A percentile compares a stretch with the other conserved stretches of the same genome.
Conservation (phyloP, 2,329 filamentous ascomycete genomes). For the Beauveria rudraprayagi region DNA sequence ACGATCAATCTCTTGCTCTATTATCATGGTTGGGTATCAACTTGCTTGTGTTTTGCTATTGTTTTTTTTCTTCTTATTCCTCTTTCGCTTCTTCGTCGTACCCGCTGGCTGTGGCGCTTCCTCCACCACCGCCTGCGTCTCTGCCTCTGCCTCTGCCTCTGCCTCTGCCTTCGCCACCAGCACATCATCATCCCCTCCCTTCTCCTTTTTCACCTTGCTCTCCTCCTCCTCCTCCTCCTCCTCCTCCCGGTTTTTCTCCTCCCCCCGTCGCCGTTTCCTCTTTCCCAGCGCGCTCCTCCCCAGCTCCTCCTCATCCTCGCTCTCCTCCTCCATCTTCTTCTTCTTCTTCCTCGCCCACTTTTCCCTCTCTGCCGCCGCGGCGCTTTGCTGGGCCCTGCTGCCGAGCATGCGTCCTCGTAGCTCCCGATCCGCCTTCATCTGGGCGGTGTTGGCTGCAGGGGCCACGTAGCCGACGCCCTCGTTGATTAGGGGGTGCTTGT, state of each 20-base stretch:
- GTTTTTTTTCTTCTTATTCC: slow-evolving; percentile 15
- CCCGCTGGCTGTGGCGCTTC: neutral
- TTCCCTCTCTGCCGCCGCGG: slow-evolving; percentile 11
- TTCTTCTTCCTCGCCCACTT: slow-evolving; percentile 15
- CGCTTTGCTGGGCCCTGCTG: slow-evolving; percentile 15
- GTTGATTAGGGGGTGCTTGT: slow-evolving; percentile 21
- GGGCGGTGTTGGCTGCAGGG: slow-evolving; percentile 15
- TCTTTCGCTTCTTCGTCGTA: slow-evolving; percentile 14
- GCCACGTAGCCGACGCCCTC: slow-evolving; percentile 33
- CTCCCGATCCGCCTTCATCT: slow-evolving; percentile 21
- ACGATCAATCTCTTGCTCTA: too few species aligned
- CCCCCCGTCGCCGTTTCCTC: slow-evolving; percentile 25
- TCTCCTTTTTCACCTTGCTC: neutral
- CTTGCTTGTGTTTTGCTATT: slow-evolving; percentile 3
- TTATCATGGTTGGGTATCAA: too few species aligned
- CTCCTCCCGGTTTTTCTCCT: neutral
- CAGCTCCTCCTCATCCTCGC: slow-evolving; percentile 27
- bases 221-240: neutral
- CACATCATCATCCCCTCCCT: neutral
- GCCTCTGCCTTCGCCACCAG: neutral
- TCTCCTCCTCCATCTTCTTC: slow-evolving; percentile 14
- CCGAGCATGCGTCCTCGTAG: slow-evolving; percentile 26
- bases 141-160: neutral
- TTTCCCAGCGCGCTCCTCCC: slow-evolving; percentile 31
- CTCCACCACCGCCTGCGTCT: neutral